phyloP scores from a whole-genome alignment of 257 asterid genomes.

The Fraxinus excelsior region DNA sequence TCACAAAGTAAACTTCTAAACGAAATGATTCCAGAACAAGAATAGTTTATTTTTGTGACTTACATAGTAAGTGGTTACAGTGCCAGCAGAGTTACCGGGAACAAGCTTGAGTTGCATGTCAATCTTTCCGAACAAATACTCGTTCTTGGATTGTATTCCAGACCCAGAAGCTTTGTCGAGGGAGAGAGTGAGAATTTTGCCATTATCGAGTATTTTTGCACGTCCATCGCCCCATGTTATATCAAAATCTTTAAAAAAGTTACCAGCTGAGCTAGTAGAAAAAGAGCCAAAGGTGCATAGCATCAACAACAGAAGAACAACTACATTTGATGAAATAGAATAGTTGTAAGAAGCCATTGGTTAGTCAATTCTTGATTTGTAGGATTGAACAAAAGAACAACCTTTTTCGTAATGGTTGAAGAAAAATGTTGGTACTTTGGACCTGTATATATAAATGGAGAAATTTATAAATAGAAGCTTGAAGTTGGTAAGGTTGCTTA shows the following conservation, averaged over 20 bases:
- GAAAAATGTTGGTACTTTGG: constrained; percentile 10
- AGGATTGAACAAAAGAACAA: neutral
- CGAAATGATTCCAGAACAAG: too few relatives aligned
- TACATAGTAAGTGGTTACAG: constrained; percentile 45
- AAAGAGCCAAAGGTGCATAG: constrained; percentile 10
- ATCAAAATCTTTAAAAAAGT: constrained; percentile 38
- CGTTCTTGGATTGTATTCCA: constrained; percentile 41
- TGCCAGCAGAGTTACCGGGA: constrained; percentile 46
- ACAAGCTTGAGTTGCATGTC: constrained; percentile 48
- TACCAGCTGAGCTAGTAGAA: constrained; percentile 11
- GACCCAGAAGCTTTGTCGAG: constrained; percentile 30
- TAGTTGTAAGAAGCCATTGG: constrained; percentile 11
- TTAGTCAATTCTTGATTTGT: neutral
- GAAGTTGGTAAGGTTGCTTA: constrained; percentile 17
- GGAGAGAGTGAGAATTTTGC: constrained; percentile 25
- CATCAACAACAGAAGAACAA: neutral
- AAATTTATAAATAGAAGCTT: neutral
- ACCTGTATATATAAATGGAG: neutral
- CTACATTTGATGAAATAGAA: neutral
- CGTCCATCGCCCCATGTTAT: constrained; percentile 40
- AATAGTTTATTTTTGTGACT: constrained; percentile 2
- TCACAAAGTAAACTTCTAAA: neutral
- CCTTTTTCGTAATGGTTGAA: neutral
- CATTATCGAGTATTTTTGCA: constrained; percentile 32
- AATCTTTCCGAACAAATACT: constrained; percentile 34